Evolutionary conservation across 768 basidiomycete species (phyloP).

Genomic region (Mycena crocata): DNA sequence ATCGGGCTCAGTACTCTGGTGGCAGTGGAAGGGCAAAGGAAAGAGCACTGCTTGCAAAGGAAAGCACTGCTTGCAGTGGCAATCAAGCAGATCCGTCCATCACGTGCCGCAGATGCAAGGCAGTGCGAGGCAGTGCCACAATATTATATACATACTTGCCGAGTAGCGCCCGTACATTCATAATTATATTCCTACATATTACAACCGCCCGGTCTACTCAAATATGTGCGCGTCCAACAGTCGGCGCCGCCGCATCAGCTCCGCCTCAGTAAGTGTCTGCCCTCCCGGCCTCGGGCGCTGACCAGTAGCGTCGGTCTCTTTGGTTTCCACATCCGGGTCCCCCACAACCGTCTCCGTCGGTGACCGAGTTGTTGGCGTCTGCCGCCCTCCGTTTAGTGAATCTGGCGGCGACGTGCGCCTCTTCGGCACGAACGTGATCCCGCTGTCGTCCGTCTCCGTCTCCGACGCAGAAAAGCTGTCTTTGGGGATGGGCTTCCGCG

Average conservation of each 20-base stretch:
- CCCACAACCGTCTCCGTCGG: slow-evolving; percentile 8
- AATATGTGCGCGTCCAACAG: slow-evolving; percentile 81
- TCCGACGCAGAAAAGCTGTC: slow-evolving; percentile 48
- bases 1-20: no score
- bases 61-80: no score
- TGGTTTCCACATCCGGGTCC: neutral
- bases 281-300: slow-evolving; percentile 60
- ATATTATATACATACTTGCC: no score
- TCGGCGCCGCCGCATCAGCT: slow-evolving; percentile 82
- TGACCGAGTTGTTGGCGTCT: slow-evolving; percentile 8
- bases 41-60: no score
- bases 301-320: slow-evolving; percentile 33
- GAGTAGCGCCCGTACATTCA: no score
- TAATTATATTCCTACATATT: slow-evolving; percentile 49
- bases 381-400: slow-evolving; percentile 23
- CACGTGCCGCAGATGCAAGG: no score
- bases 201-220: slow-evolving; percentile 44
- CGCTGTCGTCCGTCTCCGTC: slow-evolving; percentile 76
- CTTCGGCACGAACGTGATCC: slow-evolving; percentile 79
- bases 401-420: slow-evolving; percentile 38
- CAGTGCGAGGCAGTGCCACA: no score
- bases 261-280: slow-evolving; percentile 80
- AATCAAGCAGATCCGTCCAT: no score
- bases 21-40: no score
- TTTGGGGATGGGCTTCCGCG: slow-evolving; percentile 32